phyloP scores from a whole-genome alignment of 371 early-diverging fungal species.

The Mycotypha africana region DNA sequence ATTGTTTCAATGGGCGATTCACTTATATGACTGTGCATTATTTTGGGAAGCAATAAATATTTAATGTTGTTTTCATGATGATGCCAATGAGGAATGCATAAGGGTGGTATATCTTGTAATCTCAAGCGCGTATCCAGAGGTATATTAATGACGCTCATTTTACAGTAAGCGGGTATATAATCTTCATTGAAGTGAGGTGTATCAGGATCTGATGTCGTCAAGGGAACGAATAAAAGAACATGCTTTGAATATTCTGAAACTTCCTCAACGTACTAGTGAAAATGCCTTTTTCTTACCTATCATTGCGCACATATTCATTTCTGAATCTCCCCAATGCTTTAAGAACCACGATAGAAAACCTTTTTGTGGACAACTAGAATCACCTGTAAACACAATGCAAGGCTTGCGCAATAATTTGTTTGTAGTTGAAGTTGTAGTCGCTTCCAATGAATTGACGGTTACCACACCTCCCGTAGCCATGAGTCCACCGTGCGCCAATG shows the following conservation, averaged over 20 bases:
- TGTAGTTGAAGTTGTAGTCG: too few species aligned
- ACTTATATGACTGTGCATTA: too few species aligned
- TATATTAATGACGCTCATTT: slow-evolving; percentile 16
- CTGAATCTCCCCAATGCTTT: slow-evolving; percentile 22
- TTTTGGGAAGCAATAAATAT: slow-evolving; percentile 22
- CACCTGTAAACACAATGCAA: slow-evolving; percentile 63
- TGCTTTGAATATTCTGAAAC: too few species aligned
- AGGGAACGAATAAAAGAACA: too few species aligned
- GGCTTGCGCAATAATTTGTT: slow-evolving; percentile 50
- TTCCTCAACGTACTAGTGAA: too few species aligned
- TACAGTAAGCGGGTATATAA: slow-evolving; percentile 5
- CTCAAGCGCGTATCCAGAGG: slow-evolving; percentile 25
- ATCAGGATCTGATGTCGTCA: slow-evolving; percentile 24
- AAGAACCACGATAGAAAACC: slow-evolving; percentile 32
- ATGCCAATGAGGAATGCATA: slow-evolving; percentile 15
- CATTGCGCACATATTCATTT: slow-evolving; percentile 22
- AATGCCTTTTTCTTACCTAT: too few species aligned
- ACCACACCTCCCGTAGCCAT: slow-evolving; percentile 35
- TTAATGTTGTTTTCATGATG: not conserved
- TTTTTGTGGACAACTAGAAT: slow-evolving; percentile 22
- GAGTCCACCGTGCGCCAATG: slow-evolving; percentile 50
- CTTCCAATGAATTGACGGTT: slow-evolving; percentile 27
- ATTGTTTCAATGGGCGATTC: too few species aligned
- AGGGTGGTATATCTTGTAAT: slow-evolving; percentile 15
- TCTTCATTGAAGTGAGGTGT: slow-evolving; percentile 2